phyloP scores from a whole-genome alignment of 306 rosid species.

The Lathyrus sativus region DNA sequence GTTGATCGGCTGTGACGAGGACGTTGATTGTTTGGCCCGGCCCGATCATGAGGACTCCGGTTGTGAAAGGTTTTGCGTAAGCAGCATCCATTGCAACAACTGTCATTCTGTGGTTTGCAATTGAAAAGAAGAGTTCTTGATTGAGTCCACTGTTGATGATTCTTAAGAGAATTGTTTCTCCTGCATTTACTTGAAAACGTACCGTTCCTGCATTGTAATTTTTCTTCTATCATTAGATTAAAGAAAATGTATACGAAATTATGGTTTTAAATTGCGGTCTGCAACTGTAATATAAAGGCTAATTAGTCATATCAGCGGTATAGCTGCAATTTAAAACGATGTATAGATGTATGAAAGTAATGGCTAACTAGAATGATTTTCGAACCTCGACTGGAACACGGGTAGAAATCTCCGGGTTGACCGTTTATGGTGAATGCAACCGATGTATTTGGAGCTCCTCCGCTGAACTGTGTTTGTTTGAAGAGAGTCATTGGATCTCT shows the following conservation, averaged over 20 bases:
- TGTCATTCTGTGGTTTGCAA: conserved; percentile 81
- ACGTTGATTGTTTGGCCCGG: conserved; percentile 92
- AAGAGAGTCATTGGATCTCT: conserved; percentile 68
- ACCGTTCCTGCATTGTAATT: conserved; percentile 62
- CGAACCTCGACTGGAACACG: conserved; percentile 77
- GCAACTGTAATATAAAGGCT: not conserved
- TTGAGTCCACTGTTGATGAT: conserved; percentile 79
- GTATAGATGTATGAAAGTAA: not conserved
- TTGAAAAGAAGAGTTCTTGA: conserved; percentile 75
- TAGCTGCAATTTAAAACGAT: too few relatives aligned
- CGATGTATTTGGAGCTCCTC: conserved; percentile 80
- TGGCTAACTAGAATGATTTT: conserved; percentile 5
- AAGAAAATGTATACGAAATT: not conserved
- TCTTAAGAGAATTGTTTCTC: conserved; percentile 76
- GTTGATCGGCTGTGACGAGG: conserved; percentile 71
- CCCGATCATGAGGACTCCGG: conserved; percentile 69
- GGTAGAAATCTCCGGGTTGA: conserved; percentile 87
- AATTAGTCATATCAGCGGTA: too few relatives aligned
- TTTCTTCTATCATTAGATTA: conserved; percentile 9
- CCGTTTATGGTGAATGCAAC: conserved; percentile 84
- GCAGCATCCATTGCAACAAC: conserved; percentile 79
- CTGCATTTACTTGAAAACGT: conserved; percentile 51
- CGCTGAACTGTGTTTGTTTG: conserved; percentile 67
- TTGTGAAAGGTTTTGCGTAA: conserved; percentile 69
- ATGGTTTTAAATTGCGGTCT: not conserved